These are phyloP conservation scores for Besnoitia besnoiti DNA, from an alignment of 169 alveolate species.

Conservation along the genomic window DNA sequence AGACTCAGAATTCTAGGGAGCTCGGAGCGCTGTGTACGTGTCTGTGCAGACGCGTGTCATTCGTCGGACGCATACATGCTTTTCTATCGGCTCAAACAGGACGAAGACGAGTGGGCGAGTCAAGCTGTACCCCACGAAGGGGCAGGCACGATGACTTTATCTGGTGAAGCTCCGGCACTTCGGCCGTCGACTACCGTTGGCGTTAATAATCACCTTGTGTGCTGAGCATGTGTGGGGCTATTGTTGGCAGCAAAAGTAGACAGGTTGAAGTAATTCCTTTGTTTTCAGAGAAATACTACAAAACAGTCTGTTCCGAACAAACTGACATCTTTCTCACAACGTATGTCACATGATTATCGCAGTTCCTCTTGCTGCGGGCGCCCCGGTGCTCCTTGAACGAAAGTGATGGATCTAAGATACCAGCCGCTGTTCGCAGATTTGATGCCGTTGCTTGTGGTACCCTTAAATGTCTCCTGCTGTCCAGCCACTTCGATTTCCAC, in stretches of 20 bases:
- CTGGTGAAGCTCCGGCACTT: not conserved
- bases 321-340: not conserved
- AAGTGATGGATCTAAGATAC: slow-evolving; percentile 54
- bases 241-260: not conserved
- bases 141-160: not conserved
- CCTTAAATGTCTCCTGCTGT: slow-evolving; percentile 46
- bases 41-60: slow-evolving; percentile 39
- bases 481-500: slow-evolving; percentile 32
- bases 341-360: not conserved
- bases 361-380: slow-evolving; percentile 7
- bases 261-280: not conserved
- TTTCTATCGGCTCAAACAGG: slow-evolving; percentile 36
- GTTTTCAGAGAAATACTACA: not conserved
- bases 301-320: not conserved
- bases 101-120: not conserved
- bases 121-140: not conserved
- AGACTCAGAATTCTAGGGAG: too few relatives aligned
- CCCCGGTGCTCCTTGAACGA: not conserved
- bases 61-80: slow-evolving; percentile 61
- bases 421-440: slow-evolving; percentile 45
- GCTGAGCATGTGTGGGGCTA: not conserved
- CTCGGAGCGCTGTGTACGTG: too few relatives aligned
- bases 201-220: not conserved
- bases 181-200: not conserved
- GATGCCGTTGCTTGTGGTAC: slow-evolving; percentile 35